A percentile compares a stretch with the other conserved stretches of the same genome.
Evolutionary conservation across 2,329 filamentous ascomycete genomes (phyloP).

Genomic region (Phaeosphaeria sp.): DNA sequence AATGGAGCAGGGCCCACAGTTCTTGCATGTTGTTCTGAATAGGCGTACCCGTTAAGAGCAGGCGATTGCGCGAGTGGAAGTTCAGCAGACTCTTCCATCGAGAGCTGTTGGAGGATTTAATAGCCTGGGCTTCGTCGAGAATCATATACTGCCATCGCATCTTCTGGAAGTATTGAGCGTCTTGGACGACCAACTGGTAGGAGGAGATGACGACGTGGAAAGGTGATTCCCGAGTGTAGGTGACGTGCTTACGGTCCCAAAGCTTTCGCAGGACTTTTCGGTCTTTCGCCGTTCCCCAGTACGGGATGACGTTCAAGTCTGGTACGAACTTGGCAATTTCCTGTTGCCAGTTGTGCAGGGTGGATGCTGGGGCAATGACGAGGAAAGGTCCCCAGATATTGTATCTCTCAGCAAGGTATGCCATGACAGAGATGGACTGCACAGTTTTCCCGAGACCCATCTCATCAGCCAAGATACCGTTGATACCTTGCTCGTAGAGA

Average conservation of each 20-base stretch:
- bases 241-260: slow-evolving; percentile 97
- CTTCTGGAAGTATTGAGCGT: slow-evolving; percentile 98
- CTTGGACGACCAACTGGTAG: slow-evolving; percentile 95
- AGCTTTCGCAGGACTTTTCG: slow-evolving; percentile 97
- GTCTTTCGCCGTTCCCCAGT: slow-evolving; percentile 95
- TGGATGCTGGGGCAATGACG: slow-evolving; percentile 94
- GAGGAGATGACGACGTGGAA: slow-evolving; percentile 98
- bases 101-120: slow-evolving; percentile 96
- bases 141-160: slow-evolving; percentile 99
- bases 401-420: slow-evolving; percentile 94
- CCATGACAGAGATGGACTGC: slow-evolving; percentile 99
- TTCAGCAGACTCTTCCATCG: slow-evolving; percentile 94
- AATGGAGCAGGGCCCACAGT: slow-evolving; percentile 95
- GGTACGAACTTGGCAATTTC: slow-evolving; percentile 96
- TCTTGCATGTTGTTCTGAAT: slow-evolving; percentile 99
- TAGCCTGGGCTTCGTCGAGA: slow-evolving; percentile 95
- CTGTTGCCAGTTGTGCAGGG: slow-evolving; percentile 99
- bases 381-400: slow-evolving; percentile 98
- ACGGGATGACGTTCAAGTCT: slow-evolving; percentile 91
- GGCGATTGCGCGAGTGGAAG: slow-evolving; percentile 93
- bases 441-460: slow-evolving; percentile 99
- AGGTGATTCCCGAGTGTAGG: slow-evolving; percentile 88
- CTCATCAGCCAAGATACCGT: slow-evolving; percentile 96
- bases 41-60: slow-evolving; percentile 92
- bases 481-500: slow-evolving; percentile 98